Conservation (phyloP, 176 grass and related monocot species). For the Oryza australiensis region DNA sequence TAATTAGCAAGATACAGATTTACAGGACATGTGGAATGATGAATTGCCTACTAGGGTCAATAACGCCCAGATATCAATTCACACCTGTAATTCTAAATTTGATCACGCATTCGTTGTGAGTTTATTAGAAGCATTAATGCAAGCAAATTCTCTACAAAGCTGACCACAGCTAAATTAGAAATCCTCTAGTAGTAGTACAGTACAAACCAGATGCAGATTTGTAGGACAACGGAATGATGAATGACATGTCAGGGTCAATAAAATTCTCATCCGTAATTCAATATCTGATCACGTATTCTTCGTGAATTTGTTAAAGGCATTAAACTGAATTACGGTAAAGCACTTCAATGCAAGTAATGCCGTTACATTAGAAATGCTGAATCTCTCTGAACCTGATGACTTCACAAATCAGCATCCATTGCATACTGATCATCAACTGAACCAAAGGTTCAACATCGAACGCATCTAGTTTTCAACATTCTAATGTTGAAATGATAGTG, state of each 20-base stretch:
- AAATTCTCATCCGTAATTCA: neutral
- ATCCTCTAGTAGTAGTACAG: neutral
- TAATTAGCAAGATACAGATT: neutral
- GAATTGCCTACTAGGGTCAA: neutral
- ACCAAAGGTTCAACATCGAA: conserved; percentile 7
- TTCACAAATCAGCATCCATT: neutral
- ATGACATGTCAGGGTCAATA: neutral
- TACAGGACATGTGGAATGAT: neutral
- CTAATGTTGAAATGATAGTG: neutral
- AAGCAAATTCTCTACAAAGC: neutral
- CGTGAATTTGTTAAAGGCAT: neutral
- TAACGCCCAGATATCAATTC: neutral
- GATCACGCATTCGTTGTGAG: neutral
- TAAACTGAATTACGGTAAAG: neutral
- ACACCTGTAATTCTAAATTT: neutral
- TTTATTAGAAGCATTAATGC: neutral
- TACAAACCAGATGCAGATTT: neutral
- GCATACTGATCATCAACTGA: neutral
- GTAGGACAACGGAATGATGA: neutral
- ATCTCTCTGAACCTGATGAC: neutral
- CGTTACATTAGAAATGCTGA: neutral
- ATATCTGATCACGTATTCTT: neutral
- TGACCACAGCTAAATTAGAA: conserved; percentile 1
- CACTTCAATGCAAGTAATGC: neutral
- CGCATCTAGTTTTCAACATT: neutral